These are phyloP conservation scores for Bruguiera sexangula DNA, from an alignment of 345 rosid species.

Conservation along the genomic window DNA sequence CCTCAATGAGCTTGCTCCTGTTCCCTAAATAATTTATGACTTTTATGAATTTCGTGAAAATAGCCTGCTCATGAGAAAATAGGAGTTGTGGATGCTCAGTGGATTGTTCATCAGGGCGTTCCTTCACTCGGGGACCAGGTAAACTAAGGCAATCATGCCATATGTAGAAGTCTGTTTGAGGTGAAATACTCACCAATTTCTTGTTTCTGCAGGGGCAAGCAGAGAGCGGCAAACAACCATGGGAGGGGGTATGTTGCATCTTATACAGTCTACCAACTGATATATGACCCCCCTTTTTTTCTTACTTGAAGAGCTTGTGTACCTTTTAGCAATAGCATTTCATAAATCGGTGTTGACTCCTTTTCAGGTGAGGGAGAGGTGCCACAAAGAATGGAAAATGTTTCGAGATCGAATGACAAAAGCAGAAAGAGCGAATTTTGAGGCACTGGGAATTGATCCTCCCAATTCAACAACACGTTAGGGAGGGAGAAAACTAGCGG, in stretches of 20 bases:
- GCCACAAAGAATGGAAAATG: slow-evolving; percentile 78
- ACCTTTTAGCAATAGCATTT: background rate
- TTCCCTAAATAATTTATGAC: background rate
- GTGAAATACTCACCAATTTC: slow-evolving; percentile 7
- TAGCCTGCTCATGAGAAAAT: slow-evolving; percentile 68
- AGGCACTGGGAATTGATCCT: slow-evolving; percentile 32
- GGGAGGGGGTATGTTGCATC: slow-evolving; percentile 58
- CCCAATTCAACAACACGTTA: slow-evolving; percentile 26
- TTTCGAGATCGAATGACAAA: slow-evolving; percentile 55
- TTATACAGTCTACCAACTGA: background rate
- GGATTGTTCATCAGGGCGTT: slow-evolving; percentile 63
- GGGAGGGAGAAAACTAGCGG: background rate
- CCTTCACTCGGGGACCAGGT: slow-evolving; percentile 77
- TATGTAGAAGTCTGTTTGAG: background rate
- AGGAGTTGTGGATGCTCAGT: slow-evolving; percentile 74
- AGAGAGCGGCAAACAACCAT: slow-evolving; percentile 44
- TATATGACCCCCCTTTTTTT: background rate
- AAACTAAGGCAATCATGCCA: slow-evolving; percentile 8
- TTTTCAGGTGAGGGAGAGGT: slow-evolving; percentile 77
- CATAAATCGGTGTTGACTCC: background rate
- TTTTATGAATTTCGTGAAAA: slow-evolving; percentile 2
- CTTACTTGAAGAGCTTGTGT: background rate
- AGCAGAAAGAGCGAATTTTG: slow-evolving; percentile 64
- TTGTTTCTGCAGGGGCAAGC: slow-evolving; percentile 40
- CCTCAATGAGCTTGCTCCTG: background rate